Evolutionary conservation across 306 rosid genomes (phyloP), one percentile per base, ranked within the genome.

Genomic region (Dalbergia oliveri): DNA sequence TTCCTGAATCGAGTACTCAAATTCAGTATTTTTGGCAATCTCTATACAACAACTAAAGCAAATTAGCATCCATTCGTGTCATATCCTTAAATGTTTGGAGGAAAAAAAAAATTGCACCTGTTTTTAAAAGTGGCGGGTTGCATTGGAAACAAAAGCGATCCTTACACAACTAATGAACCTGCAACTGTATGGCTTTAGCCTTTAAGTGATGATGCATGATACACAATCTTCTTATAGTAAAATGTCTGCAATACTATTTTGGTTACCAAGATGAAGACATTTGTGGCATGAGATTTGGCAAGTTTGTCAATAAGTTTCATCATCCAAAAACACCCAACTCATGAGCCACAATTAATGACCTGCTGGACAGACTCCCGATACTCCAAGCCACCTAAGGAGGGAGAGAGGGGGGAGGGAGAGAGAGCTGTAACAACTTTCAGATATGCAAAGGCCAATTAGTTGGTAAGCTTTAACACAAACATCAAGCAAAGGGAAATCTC

Each of bases 401-500:
- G 23, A 21, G 23, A 21, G 63, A 13, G 73, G 41, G 11, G 44
- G 10, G 12, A 44, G 51, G 49, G 47, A 33, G 81, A 73, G 35
- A 69, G 64, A n/a, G 73, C 73, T 69, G 75, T 16, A 66, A 65
- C 74, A 67, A 80, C 78, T 75, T 81, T 77, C 84, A 79, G 84
- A 86, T 54, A 69, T 71, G 86, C 81, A 73, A 75, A 76, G 71
- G 77, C 81, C 44, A 86, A 77, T 82, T 83, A 88, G 86, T 71
- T 69, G 80, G 84, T 77, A 84, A 88, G 83, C 73, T 37, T 37
- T 37, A 54, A 54, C 60, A 54, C n/a, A 23, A 54, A 78, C 84
- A 82, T 34, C 69, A 86, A 63, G 80, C 81, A 59, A 80, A 79
- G 23, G 63, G 64, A 77, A 85, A 78, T 77, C 93, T 79, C 97